A percentile compares a stretch with the other conserved stretches of the same genome.
phyloP scores from a whole-genome alignment of 805 yeast species.

The Kazachstania martiniae region DNA sequence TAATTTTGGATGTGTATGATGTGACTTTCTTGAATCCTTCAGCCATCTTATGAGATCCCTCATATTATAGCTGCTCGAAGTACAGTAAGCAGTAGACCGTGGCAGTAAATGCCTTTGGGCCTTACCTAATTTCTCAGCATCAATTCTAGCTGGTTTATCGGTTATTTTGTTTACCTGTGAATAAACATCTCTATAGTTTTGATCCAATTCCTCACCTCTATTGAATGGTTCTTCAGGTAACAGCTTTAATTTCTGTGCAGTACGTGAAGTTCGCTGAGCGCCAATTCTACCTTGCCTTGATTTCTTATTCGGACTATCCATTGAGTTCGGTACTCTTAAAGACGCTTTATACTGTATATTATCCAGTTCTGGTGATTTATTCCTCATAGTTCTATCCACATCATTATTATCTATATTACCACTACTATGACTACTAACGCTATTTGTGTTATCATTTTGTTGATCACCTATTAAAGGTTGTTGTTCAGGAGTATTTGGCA shows the following conservation, averaged over 20 bases:
- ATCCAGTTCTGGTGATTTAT: no score
- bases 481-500: no score
- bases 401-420: no score
- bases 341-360: constrained; percentile 1
- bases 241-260: constrained; percentile 61
- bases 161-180: constrained; percentile 77
- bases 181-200: constrained; percentile 44
- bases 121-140: constrained; percentile 88
- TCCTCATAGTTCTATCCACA: no score
- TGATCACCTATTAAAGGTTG: no score
- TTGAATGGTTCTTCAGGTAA: constrained; percentile 47
- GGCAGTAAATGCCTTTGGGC: constrained; percentile 66
- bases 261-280: constrained; percentile 65
- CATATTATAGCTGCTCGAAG: constrained; percentile 88
- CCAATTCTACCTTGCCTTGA: constrained; percentile 31
- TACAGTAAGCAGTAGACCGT: constrained; percentile 91
- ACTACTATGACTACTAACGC: no score
- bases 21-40: constrained; percentile 60
- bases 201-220: constrained; percentile 5
- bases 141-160: constrained; percentile 81
- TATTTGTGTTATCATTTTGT: no score
- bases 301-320: no score
- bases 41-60: constrained; percentile 78
- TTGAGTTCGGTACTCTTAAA: not conserved
- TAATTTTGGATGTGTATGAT: constrained; percentile 72